Conservation (phyloP, 371 early-diverging fungal genomes). For the Lichtheimia ornata region DNA sequence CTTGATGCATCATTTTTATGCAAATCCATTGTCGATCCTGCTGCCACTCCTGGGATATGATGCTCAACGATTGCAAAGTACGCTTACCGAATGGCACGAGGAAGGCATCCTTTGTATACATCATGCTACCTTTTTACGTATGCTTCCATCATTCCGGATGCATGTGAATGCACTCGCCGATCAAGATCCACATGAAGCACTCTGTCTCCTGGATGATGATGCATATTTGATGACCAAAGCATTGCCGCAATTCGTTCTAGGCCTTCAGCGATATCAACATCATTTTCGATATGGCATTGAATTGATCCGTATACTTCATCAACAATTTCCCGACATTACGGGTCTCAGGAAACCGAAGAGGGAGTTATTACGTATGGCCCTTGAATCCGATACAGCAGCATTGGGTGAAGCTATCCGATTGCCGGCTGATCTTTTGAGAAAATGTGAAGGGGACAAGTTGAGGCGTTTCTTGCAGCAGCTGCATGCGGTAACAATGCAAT, state of each 20-base stretch:
- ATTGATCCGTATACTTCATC: conserved; percentile 52
- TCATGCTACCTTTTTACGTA: conserved; percentile 67
- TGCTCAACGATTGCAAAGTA: conserved; percentile 23
- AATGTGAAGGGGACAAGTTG: conserved; percentile 22
- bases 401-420: conserved; percentile 19
- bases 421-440: conserved; percentile 30
- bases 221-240: conserved; percentile 40
- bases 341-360: conserved; percentile 50
- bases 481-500: conserved; percentile 1
- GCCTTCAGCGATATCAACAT: conserved; percentile 51
- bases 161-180: conserved; percentile 51
- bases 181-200: conserved; percentile 47
- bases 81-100: conserved; percentile 32
- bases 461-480: conserved; percentile 10
- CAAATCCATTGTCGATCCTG: conserved; percentile 82
- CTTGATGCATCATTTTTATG: conserved; percentile 84
- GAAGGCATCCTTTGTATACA: conserved; percentile 35
- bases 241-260: conserved; percentile 38
- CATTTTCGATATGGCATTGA: conserved; percentile 55
- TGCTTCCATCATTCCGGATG: conserved; percentile 73
- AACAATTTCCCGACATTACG: conserved; percentile 43
- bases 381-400: conserved; percentile 40
- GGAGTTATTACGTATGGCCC: conserved; percentile 51
- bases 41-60: conserved; percentile 30
- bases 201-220: conserved; percentile 58